These are phyloP conservation scores for Lasiodiplodia sp. DNA, from an alignment of 2,329 filamentous ascomycete species.

Conservation along the genomic window DNA sequence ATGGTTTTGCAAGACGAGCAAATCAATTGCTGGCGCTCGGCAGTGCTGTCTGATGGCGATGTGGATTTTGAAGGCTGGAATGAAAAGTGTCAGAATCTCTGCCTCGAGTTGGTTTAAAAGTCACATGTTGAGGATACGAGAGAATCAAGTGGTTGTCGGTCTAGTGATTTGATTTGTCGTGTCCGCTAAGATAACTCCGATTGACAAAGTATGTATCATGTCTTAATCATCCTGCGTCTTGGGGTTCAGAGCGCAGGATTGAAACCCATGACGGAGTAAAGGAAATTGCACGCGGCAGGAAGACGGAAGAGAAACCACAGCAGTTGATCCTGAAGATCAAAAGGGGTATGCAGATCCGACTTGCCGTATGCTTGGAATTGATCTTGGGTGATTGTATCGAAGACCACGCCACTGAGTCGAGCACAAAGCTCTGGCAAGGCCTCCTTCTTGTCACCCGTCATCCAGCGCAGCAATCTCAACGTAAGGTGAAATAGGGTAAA, in stretches of 20 bases:
- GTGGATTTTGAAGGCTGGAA: background rate
- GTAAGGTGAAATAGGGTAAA: background rate
- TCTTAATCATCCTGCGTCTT: conserved; percentile 18
- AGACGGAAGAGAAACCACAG: conserved; percentile 19
- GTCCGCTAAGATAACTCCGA: conserved; percentile 28
- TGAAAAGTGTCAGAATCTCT: conserved; percentile 15
- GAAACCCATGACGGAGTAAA: conserved; percentile 11
- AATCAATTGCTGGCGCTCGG: conserved; percentile 33
- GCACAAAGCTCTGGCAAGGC: conserved; percentile 43
- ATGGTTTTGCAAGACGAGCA: conserved; percentile 49
- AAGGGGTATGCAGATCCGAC: conserved; percentile 9
- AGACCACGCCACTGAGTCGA: conserved; percentile 54
- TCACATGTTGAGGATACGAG: background rate
- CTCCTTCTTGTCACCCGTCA: conserved; percentile 65
- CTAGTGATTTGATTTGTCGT: background rate
- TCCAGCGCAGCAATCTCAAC: background rate
- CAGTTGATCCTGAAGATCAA: background rate
- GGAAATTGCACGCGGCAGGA: background rate
- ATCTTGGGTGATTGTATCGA: conserved; percentile 68
- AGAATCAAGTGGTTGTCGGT: background rate
- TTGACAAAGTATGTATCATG: conserved; percentile 15
- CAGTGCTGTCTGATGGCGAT: background rate
- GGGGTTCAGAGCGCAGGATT: background rate
- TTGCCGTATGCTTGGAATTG: conserved; percentile 35
- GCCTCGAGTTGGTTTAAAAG: background rate